phyloP scores from a whole-genome alignment of 257 asterid genomes.

The Eustoma russellianum region DNA sequence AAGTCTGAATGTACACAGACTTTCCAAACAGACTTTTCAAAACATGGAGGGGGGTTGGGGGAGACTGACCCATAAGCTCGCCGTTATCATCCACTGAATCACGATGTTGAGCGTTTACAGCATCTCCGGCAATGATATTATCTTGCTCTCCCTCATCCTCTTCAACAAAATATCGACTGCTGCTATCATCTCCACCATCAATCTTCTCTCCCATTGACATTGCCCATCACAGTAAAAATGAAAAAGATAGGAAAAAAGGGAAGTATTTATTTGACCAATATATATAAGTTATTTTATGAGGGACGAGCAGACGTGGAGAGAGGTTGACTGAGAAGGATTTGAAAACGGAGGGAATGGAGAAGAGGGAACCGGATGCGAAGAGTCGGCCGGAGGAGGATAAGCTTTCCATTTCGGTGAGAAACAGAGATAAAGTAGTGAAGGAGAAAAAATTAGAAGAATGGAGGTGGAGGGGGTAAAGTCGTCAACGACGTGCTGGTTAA shows the following conservation, averaged over 20 bases:
- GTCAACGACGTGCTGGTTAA: too few relatives aligned
- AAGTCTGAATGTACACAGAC: too few relatives aligned
- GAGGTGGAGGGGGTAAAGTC: too few relatives aligned
- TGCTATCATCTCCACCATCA: constrained; percentile 30
- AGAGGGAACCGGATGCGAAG: constrained; percentile 12
- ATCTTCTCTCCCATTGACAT: constrained; percentile 84
- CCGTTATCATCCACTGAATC: constrained; percentile 18
- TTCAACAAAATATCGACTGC: constrained; percentile 41
- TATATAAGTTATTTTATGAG: too few relatives aligned
- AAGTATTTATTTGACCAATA: too few relatives aligned
- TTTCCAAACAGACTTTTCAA: too few relatives aligned
- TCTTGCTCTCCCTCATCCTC: constrained; percentile 29
- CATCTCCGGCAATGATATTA: constrained; percentile 41
- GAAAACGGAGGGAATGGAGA: constrained; percentile 18
- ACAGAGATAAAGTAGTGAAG: too few relatives aligned
- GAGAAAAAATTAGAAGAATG: too few relatives aligned
- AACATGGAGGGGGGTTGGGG: constrained; percentile 92
- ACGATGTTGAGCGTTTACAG: constrained; percentile 19
- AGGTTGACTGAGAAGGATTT: constrained; percentile 18
- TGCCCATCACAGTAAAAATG: constrained; percentile 49
- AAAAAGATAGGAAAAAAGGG: too few relatives aligned
- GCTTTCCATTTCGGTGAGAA: constrained; percentile 72
- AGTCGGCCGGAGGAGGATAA: constrained; percentile 31
- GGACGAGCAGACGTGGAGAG: constrained; percentile 10
- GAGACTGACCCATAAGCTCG: constrained; percentile 70